These are phyloP conservation scores for Rhizopus microsporus DNA, from an alignment of 371 early-diverging fungal genomes.

Conservation along the genomic window DNA sequence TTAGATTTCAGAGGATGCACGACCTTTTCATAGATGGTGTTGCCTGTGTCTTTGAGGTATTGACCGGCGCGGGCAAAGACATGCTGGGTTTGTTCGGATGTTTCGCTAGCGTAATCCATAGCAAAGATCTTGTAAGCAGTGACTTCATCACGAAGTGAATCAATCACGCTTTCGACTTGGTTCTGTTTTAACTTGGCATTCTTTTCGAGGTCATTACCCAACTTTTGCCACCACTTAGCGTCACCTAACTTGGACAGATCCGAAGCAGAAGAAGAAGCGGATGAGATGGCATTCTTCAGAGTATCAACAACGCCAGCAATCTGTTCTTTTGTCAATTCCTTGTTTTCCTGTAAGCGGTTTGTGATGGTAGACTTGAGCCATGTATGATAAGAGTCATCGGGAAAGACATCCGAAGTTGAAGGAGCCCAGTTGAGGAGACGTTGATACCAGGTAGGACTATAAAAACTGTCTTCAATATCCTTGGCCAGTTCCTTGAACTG, in stretches of 20 bases:
- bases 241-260: slow-evolving; percentile 35
- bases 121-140: slow-evolving; percentile 52
- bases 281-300: slow-evolving; percentile 27
- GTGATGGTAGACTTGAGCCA: slow-evolving; percentile 32
- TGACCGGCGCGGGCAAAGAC: slow-evolving; percentile 9
- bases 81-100: slow-evolving; percentile 24
- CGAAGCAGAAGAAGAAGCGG: slow-evolving; percentile 20
- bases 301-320: slow-evolving; percentile 22
- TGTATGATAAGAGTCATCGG: slow-evolving; percentile 28
- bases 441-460: slow-evolving; percentile 33
- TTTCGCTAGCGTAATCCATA: slow-evolving; percentile 41
- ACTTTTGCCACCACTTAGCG: slow-evolving; percentile 37
- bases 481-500: slow-evolving; percentile 38
- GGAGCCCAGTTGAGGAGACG: slow-evolving; percentile 22
- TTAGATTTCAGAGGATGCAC: slow-evolving; percentile 13
- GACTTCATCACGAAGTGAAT: slow-evolving; percentile 31
- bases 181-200: slow-evolving; percentile 33
- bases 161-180: slow-evolving; percentile 29
- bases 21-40: slow-evolving; percentile 14
- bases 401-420: slow-evolving; percentile 7
- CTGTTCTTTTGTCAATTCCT: slow-evolving; percentile 37
- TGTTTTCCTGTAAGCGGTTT: slow-evolving; percentile 29
- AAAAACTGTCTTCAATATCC: slow-evolving; percentile 31
- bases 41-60: slow-evolving; percentile 24
- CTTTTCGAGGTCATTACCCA: slow-evolving; percentile 31